phyloP scores from a whole-genome alignment of 345 rosid species.

The Balakata baccata region DNA sequence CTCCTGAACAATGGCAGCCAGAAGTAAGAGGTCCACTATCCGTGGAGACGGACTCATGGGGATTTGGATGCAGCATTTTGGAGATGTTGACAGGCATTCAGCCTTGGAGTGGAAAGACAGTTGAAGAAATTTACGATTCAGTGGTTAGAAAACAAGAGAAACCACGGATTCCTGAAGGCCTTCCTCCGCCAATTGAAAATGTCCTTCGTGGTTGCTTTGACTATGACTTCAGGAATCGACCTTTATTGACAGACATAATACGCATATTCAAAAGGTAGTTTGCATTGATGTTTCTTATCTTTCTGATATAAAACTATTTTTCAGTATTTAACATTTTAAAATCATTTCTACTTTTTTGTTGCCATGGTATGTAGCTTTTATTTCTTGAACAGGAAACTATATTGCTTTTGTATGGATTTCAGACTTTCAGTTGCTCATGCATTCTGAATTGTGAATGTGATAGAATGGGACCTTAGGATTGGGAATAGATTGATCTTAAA shows the following conservation, averaged over 20 bases:
- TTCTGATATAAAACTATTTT: background rate
- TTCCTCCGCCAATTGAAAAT: conserved; percentile 69
- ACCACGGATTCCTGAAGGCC: conserved; percentile 57
- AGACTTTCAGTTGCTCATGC: no score
- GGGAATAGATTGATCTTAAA: background rate
- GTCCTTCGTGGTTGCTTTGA: conserved; percentile 83
- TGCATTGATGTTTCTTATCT: background rate
- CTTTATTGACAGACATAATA: conserved; percentile 76
- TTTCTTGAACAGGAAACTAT: background rate
- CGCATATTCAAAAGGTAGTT: conserved; percentile 60
- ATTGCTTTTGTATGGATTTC: background rate
- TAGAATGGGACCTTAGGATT: background rate
- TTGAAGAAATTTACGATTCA: conserved; percentile 54
- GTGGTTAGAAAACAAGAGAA: conserved; percentile 79
- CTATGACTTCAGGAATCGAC: conserved; percentile 82
- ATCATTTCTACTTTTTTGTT: conserved; percentile 3
- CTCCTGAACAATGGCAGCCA: conserved; percentile 98
- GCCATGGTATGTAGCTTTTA: background rate
- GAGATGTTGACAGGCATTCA: conserved; percentile 89
- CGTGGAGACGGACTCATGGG: conserved; percentile 93
- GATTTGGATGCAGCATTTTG: conserved; percentile 81
- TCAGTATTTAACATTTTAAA: background rate
- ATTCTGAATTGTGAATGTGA: background rate
- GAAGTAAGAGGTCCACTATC: conserved; percentile 82
- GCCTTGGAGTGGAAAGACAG: conserved; percentile 75